Evolutionary conservation across 257 asterid species (phyloP).

Genomic region (Orobanche coerulescens): DNA sequence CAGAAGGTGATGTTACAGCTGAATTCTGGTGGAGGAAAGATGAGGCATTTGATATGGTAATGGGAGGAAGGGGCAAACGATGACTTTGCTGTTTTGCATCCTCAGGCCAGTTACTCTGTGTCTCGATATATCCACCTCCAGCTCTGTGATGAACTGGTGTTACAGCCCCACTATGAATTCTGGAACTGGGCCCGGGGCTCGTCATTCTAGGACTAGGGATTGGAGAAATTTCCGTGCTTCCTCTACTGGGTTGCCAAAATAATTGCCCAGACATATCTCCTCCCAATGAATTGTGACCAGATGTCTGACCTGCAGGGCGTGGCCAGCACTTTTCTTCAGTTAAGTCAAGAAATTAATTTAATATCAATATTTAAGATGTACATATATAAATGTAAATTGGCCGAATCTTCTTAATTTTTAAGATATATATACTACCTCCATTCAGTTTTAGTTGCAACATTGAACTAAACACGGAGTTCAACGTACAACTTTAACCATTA

Average conservation of each 20-base stretch:
- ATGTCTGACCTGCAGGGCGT: constrained; percentile 50
- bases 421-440: too few relatives aligned
- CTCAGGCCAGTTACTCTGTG: constrained; percentile 65
- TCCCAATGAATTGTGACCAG: constrained; percentile 98
- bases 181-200: constrained; percentile 92
- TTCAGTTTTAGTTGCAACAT: too few relatives aligned
- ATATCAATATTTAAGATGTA: not conserved
- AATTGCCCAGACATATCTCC: constrained; percentile 85
- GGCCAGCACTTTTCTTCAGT: not conserved
- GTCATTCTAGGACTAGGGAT: constrained; percentile 93
- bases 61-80: constrained; percentile 94
- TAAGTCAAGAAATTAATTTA: not conserved
- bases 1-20: constrained; percentile 82
- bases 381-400: not conserved
- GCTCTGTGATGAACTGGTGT: constrained; percentile 95
- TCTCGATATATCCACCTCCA: constrained; percentile 66
- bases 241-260: constrained; percentile 88
- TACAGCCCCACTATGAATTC: constrained; percentile 95
- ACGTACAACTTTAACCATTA: too few relatives aligned
- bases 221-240: constrained; percentile 93
- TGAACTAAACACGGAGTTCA: too few relatives aligned
- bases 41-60: constrained; percentile 46
- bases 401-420: too few relatives aligned
- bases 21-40: constrained; percentile 82
- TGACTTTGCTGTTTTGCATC: constrained; percentile 84